Conservation (phyloP, 768 basidiomycete genomes). For the Boletus barrowsii region DNA sequence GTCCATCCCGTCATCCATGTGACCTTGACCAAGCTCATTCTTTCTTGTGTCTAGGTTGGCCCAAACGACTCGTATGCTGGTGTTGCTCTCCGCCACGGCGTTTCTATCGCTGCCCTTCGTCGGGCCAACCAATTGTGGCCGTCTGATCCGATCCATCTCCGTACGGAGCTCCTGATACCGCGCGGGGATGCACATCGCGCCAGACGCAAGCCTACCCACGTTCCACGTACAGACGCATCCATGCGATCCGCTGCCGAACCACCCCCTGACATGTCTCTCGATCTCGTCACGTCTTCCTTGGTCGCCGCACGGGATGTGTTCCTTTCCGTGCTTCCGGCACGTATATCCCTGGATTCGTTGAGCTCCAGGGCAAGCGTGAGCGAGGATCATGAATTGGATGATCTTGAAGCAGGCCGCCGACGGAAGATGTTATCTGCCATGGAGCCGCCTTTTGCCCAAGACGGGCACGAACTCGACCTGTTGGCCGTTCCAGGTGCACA, state of each 20-base stretch:
- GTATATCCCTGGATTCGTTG: conserved; percentile 30
- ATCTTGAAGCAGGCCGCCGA: conserved; percentile 4
- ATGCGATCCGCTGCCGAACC: neutral
- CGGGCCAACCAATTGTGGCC: conserved; percentile 92
- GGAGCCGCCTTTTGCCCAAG: neutral
- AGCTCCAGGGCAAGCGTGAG: conserved; percentile 26
- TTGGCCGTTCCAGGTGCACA: neutral
- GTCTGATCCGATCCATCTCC: conserved; percentile 87
- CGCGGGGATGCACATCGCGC: conserved; percentile 7
- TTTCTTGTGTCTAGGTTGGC: conserved; percentile 49
- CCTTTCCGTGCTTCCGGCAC: conserved; percentile 25
- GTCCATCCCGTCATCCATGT: conserved; percentile 3
- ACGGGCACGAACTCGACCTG: conserved; percentile 15
- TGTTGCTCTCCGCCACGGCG: conserved; percentile 86
- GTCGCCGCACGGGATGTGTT: conserved; percentile 20
- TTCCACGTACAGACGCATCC: neutral
- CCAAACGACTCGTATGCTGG: conserved; percentile 80
- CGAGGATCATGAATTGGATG: conserved; percentile 30
- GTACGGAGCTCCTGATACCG: conserved; percentile 79
- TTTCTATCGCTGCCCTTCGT: conserved; percentile 78
- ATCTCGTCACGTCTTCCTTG: conserved; percentile 16
- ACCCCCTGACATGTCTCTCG: conserved; percentile 2
- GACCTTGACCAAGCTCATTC: neutral
- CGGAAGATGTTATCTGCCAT: neutral
- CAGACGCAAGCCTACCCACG: conserved; percentile 1